Evolutionary conservation across 345 rosid genomes (phyloP).

Genomic region (Euphorbia pulcherrima): DNA sequence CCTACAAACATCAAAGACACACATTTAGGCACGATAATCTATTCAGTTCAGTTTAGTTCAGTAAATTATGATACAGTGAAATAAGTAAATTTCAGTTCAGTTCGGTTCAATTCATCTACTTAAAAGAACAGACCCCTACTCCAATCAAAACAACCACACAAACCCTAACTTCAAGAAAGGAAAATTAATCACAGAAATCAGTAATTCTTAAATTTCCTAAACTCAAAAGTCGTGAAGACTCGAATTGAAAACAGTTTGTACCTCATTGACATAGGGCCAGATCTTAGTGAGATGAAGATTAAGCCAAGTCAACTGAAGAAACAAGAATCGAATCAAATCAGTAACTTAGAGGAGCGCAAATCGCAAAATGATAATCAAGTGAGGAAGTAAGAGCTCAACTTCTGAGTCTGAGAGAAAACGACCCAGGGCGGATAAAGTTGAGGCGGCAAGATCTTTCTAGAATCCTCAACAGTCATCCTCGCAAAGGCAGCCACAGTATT

Average conservation of each 20-base stretch:
- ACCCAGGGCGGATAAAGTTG: constrained; percentile 94
- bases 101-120: too few relatives aligned
- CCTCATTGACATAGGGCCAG: constrained; percentile 93
- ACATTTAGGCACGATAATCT: too few relatives aligned
- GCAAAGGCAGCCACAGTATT: constrained; percentile 87
- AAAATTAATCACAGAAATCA: background rate
- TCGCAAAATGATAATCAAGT: background rate
- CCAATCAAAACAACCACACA: background rate
- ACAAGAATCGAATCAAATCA: constrained; percentile 21
- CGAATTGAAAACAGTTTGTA: constrained; percentile 17
- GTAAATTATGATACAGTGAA: too few relatives aligned
- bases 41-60: too few relatives aligned
- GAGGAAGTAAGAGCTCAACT: constrained; percentile 37
- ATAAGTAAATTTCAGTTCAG: too few relatives aligned
- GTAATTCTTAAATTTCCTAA: background rate
- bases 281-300: constrained; percentile 84
- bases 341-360: background rate
- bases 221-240: background rate
- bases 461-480: constrained; percentile 88
- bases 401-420: constrained; percentile 91
- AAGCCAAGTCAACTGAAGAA: constrained; percentile 83
- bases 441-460: constrained; percentile 77
- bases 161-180: background rate
- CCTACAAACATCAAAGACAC: constrained; percentile 40
- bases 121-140: too few relatives aligned